Percentiles rank a stretch among this genome's conserved stretches.
Conservation (phyloP, 257 asterid genomes). For the Solanum chiquidenum region DNA sequence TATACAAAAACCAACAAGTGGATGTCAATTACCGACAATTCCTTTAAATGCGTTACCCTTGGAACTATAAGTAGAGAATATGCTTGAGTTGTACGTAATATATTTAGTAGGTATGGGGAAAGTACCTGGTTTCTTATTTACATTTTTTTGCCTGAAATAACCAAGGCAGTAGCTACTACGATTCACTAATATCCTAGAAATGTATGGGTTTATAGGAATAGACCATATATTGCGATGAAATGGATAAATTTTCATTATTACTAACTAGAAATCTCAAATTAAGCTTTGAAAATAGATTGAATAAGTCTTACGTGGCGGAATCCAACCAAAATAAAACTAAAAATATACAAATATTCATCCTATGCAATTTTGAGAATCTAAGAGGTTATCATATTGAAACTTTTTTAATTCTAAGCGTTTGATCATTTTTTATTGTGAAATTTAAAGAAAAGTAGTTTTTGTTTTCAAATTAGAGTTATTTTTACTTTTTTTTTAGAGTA, state of each 20-base stretch:
- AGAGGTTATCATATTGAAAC: neutral
- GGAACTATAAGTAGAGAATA: constrained; percentile 1
- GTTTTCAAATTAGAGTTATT: too few relatives aligned
- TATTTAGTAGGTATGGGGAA: neutral
- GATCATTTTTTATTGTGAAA: too few relatives aligned
- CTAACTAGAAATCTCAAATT: neutral
- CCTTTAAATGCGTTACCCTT: constrained; percentile 8
- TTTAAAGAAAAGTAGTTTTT: too few relatives aligned
- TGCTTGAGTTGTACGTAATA: neutral
- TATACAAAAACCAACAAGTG: constrained; percentile 12
- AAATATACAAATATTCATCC: neutral
- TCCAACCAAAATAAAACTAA: neutral
- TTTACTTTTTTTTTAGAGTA: neutral
- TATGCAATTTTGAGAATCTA: neutral
- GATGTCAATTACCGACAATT: constrained; percentile 17
- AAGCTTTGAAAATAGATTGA: neutral
- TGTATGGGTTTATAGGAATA: neutral
- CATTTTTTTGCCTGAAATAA: neutral
- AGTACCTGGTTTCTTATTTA: neutral
- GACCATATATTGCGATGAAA: neutral
- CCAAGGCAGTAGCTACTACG: neutral
- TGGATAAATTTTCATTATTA: neutral
- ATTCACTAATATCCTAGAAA: neutral
- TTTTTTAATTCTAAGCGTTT: too few relatives aligned
- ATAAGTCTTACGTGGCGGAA: neutral